Evolutionary conservation across 495 filamentous ascomycete species (phyloP).

Genomic region (Penicillium waksmanii): DNA sequence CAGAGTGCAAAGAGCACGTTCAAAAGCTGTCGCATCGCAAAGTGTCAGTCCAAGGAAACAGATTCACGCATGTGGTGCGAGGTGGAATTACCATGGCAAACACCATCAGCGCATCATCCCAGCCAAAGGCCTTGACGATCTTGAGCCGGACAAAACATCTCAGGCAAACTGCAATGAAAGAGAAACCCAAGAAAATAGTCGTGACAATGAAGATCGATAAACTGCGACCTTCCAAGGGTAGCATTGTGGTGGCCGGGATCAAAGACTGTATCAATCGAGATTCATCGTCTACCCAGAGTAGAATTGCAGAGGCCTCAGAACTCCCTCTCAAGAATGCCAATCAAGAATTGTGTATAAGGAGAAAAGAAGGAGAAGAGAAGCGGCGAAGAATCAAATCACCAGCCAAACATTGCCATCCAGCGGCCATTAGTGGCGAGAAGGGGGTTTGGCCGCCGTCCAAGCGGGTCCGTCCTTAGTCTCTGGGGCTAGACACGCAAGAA

Average conservation of each 20-base stretch:
- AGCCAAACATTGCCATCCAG: constrained; percentile 21
- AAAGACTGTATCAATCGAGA: constrained; percentile 15
- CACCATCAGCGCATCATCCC: constrained; percentile 49
- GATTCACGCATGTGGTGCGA: neutral
- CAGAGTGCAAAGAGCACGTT: constrained; percentile 45
- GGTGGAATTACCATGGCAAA: constrained; percentile 41
- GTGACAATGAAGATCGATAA: constrained; percentile 44
- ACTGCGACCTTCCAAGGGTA: constrained; percentile 42
- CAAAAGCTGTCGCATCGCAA: constrained; percentile 16
- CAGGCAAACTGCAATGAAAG: constrained; percentile 42
- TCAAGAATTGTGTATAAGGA: neutral
- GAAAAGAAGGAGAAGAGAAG: constrained; percentile 8
- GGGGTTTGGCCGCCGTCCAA: constrained; percentile 11
- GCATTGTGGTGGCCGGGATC: constrained; percentile 31
- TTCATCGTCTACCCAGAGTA: constrained; percentile 21
- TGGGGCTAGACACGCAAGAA: neutral
- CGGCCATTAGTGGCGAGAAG: constrained; percentile 22
- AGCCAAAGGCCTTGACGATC: constrained; percentile 47
- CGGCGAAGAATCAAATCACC: constrained; percentile 8
- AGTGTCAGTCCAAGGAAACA: neutral
- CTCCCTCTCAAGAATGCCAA: constrained; percentile 5
- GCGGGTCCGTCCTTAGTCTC: neutral
- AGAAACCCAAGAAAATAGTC: constrained; percentile 40
- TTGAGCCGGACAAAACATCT: constrained; percentile 47
- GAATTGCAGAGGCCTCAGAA: constrained; percentile 6